Conservation (phyloP, 2,329 filamentous ascomycete species). For the Phialocephala subalpina region DNA sequence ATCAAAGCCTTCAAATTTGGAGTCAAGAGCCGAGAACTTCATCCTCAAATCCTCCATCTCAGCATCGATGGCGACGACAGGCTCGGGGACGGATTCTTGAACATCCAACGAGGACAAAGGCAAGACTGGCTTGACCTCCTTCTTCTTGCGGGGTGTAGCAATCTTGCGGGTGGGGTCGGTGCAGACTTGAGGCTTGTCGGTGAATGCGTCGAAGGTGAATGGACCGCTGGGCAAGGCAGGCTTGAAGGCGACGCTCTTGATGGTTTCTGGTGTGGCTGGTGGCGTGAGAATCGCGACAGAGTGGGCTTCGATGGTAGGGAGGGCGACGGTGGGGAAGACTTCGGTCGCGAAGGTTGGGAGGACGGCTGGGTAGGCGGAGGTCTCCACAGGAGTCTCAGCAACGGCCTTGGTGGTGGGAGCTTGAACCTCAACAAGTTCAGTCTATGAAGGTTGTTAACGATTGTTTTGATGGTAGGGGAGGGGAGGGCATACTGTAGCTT, state of each 20-base stretch:
- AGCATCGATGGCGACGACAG: background rate
- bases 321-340: background rate
- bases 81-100: background rate
- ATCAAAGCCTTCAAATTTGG: background rate
- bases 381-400: background rate
- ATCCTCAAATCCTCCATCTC: background rate
- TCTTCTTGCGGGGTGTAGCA: background rate
- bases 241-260: background rate
- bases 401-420: background rate
- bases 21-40: background rate
- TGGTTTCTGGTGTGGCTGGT: background rate
- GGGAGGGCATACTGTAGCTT: too few relatives aligned
- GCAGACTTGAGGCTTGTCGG: background rate
- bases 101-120: background rate
- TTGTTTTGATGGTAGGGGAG: background rate
- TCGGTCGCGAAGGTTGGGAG: background rate
- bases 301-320: background rate
- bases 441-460: background rate
- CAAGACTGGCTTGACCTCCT: background rate
- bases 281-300: background rate
- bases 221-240: background rate
- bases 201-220: background rate
- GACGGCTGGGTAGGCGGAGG: background rate
- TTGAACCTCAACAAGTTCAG: background rate
- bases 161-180: background rate